A percentile compares a stretch with the other conserved stretches of the same genome.
phyloP scores from a whole-genome alignment of 768 basidiomycete species.

The Phlebiopsis flavidoalba region DNA sequence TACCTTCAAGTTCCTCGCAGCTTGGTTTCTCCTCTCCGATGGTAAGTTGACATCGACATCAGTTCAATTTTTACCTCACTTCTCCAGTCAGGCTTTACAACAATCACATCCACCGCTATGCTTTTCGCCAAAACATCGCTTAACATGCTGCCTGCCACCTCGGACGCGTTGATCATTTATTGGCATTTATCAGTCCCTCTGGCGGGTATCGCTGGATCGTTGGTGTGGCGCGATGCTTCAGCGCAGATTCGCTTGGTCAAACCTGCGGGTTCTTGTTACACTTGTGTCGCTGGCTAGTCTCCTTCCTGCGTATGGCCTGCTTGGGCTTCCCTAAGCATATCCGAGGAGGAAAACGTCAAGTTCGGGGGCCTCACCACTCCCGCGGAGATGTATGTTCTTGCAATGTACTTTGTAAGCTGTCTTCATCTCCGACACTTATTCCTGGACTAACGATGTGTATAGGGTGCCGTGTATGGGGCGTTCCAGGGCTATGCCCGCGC shows the following conservation, averaged over 20 bases:
- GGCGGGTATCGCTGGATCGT: constrained; percentile 78
- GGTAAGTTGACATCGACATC: constrained; percentile 40
- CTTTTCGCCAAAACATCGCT: constrained; percentile 90
- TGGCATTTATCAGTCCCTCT: constrained; percentile 50
- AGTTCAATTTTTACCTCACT: background rate
- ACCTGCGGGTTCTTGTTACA: constrained; percentile 57
- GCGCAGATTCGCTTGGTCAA: constrained; percentile 55
- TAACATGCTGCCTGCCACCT: constrained; percentile 70
- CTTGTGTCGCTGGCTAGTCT: constrained; percentile 63
- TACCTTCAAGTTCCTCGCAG: constrained; percentile 85
- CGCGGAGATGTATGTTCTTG: constrained; percentile 81
- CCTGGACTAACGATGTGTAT: background rate
- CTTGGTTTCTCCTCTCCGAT: constrained; percentile 94
- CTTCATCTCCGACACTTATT: background rate
- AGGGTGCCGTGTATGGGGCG: constrained; percentile 76
- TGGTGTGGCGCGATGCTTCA: constrained; percentile 80
- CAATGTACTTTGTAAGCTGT: constrained; percentile 68
- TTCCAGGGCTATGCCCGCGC: constrained; percentile 90
- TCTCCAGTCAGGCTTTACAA: constrained; percentile 66
- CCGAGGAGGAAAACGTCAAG: constrained; percentile 33
- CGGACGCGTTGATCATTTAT: constrained; percentile 75
- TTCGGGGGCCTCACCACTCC: constrained; percentile 77
- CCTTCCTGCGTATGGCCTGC: constrained; percentile 77
- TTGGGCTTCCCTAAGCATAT: constrained; percentile 61
- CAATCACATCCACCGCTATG: constrained; percentile 87